phyloP scores from a whole-genome alignment of 225 moss, liverwort and hornwort genomes.

The Pseudisothecium myosuroides region DNA sequence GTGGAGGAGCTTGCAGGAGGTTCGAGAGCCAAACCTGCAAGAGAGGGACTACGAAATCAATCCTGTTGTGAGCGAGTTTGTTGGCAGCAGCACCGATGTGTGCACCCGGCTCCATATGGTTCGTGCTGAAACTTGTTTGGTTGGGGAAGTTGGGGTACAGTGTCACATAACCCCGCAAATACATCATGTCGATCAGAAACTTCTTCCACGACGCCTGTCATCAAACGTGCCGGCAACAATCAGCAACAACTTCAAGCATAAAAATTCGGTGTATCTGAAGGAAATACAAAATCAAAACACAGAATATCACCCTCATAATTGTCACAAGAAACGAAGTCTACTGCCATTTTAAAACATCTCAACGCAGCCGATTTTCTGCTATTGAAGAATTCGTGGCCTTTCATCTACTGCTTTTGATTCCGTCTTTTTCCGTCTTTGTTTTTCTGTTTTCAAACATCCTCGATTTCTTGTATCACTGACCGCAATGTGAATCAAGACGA shows the following conservation, averaged over 20 bases:
- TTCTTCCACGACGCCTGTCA: slow-evolving; percentile 96
- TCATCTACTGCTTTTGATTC: not conserved
- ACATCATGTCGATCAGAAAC: slow-evolving; percentile 92
- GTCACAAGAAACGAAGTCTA: not conserved
- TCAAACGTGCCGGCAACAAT: not conserved
- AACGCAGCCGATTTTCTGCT: not conserved
- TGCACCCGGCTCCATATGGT: slow-evolving; percentile 89
- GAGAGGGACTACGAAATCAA: slow-evolving; percentile 82
- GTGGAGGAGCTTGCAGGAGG: not conserved
- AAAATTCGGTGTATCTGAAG: not conserved
- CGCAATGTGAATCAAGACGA: not conserved
- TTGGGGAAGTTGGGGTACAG: slow-evolving; percentile 93
- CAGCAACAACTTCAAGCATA: not conserved
- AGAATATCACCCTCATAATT: too few relatives aligned
- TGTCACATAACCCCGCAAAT: slow-evolving; percentile 84
- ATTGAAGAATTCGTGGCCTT: not conserved
- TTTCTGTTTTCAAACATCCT: not conserved
- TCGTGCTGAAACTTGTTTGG: slow-evolving; percentile 85
- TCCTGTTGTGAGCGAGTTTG: slow-evolving; percentile 36
- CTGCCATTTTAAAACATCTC: not conserved
- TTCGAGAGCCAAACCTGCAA: slow-evolving; percentile 16
- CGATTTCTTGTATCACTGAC: not conserved
- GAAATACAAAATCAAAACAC: too few relatives aligned
- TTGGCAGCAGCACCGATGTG: slow-evolving; percentile 66
- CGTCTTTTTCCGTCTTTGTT: too few relatives aligned